These are phyloP conservation scores for Fistulifera solaris DNA, from an alignment of 108 stramenopile species.

Conservation along the genomic window DNA sequence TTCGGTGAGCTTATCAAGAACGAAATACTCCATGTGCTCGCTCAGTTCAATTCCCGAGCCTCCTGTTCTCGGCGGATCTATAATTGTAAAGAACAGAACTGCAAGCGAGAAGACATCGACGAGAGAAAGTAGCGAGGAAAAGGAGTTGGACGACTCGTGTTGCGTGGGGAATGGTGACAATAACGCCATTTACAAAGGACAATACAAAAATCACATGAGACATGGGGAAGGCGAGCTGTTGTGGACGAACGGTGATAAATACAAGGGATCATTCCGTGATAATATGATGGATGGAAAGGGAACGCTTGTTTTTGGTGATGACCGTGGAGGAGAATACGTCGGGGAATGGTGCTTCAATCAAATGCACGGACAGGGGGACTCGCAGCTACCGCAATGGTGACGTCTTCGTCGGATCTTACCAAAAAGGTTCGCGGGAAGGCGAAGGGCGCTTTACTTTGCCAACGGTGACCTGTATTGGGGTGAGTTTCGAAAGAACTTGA, in stretches of 20 bases:
- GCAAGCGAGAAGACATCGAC: no score
- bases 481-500: constrained; percentile 14
- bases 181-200: constrained; percentile 30
- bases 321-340: constrained; percentile 49
- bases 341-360: constrained; percentile 50
- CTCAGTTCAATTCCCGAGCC: no score
- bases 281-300: constrained; percentile 49
- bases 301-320: constrained; percentile 21
- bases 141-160: no score
- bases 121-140: no score
- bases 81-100: no score
- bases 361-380: constrained; percentile 47
- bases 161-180: background rate
- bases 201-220: constrained; percentile 44
- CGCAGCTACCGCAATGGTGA: constrained; percentile 51
- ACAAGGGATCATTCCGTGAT: constrained; percentile 42
- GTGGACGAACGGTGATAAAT: constrained; percentile 53
- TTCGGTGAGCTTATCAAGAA: no score
- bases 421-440: constrained; percentile 37
- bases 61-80: no score
- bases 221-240: constrained; percentile 45
- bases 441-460: constrained; percentile 25
- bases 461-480: constrained; percentile 21
- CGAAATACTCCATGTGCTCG: no score
- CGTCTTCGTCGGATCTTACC: constrained; percentile 37